Conservation (phyloP, 768 basidiomycete genomes). For the Calocera viscosa region DNA sequence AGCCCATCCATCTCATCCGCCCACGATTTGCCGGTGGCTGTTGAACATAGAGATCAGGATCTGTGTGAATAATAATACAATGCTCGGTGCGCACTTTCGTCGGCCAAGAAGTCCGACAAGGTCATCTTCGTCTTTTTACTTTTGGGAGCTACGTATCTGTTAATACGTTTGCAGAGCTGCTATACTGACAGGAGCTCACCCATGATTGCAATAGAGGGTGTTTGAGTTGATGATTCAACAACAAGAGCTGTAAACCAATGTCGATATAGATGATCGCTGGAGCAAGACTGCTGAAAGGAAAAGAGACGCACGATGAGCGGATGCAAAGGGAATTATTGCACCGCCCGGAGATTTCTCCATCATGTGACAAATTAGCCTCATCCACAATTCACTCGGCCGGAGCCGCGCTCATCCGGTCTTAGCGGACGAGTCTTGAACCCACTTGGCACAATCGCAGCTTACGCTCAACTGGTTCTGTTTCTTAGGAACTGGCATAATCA, state of each 20-base stretch:
- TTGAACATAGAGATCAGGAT: constrained; percentile 17
- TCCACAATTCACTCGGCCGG: neutral
- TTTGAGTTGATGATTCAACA: neutral
- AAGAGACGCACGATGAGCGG: constrained; percentile 8
- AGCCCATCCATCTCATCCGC: constrained; percentile 95
- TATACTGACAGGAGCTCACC: neutral
- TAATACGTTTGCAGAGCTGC: neutral
- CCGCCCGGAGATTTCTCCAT: neutral
- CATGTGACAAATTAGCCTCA: constrained; percentile 8
- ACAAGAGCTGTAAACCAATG: neutral
- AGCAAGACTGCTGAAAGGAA: constrained; percentile 6
- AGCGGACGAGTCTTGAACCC: no score
- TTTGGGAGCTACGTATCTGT: constrained; percentile 56
- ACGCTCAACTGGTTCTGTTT: neutral
- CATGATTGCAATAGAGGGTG: constrained; percentile 11
- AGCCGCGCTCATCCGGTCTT: neutral
- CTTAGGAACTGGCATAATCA: no score
- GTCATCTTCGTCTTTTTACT: constrained; percentile 88
- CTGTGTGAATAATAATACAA: constrained; percentile 14
- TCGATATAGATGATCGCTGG: neutral
- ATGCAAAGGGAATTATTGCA: constrained; percentile 5
- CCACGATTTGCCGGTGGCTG: constrained; percentile 90
- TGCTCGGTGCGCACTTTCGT: constrained; percentile 52
- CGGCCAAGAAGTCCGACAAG: constrained; percentile 83
- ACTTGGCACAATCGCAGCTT: no score